phyloP scores from a whole-genome alignment of 306 rosid species.

The Comarum palustre region DNA sequence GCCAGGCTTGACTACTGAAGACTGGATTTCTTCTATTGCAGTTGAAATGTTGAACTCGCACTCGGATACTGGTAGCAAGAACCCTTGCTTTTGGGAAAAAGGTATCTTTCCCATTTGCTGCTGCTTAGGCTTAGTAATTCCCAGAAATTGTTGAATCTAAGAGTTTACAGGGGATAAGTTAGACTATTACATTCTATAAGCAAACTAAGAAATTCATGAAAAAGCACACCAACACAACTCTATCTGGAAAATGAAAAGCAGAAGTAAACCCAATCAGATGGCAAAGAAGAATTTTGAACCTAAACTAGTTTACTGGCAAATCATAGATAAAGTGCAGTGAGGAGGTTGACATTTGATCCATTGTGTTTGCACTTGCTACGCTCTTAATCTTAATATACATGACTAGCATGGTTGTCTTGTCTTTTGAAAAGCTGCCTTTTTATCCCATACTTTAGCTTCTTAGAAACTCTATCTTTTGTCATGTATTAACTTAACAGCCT shows the following conservation, averaged over 20 bases:
- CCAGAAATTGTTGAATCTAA: slow-evolving; percentile 56
- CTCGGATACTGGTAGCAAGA: slow-evolving; percentile 68
- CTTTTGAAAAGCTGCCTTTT: not conserved
- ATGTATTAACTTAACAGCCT: not conserved
- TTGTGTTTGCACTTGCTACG: not conserved
- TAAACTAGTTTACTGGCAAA: not conserved
- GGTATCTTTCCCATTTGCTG: slow-evolving; percentile 49
- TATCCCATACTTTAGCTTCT: not conserved
- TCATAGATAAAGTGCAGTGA: not conserved
- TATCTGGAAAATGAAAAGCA: not conserved
- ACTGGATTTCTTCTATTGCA: slow-evolving; percentile 72
- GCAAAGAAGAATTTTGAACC: not conserved
- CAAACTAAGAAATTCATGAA: not conserved
- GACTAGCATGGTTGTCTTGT: not conserved
- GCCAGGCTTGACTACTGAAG: slow-evolving; percentile 29
- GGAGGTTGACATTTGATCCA: not conserved
- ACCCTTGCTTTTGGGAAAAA: slow-evolving; percentile 53
- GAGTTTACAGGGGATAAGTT: slow-evolving; percentile 21
- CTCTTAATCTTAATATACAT: not conserved
- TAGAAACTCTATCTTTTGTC: not conserved
- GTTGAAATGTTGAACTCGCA: slow-evolving; percentile 66
- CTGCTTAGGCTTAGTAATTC: slow-evolving; percentile 42
- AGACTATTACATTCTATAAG: slow-evolving; percentile 6
- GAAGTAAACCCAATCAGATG: not conserved
- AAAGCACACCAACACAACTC: not conserved